Evolutionary conservation across 2,329 filamentous ascomycete genomes (phyloP).

Genomic region (Amesomyces nigricolor): DNA sequence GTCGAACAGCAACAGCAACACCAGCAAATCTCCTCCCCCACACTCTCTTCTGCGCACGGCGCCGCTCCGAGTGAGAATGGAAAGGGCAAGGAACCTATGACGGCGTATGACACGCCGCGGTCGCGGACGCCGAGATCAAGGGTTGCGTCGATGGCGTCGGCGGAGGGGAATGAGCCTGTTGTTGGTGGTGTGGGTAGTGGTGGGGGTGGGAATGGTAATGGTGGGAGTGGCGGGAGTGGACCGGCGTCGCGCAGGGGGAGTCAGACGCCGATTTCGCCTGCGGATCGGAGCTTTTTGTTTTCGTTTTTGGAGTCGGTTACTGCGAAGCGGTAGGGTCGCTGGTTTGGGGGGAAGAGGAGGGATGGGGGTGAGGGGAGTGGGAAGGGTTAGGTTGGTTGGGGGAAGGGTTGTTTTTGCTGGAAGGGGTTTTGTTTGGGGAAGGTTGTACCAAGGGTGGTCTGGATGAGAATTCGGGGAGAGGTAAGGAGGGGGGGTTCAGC

Average conservation of each 20-base stretch:
- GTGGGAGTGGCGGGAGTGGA: slow-evolving; percentile 19
- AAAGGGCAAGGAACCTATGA: slow-evolving; percentile 25
- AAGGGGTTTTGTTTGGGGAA: no score
- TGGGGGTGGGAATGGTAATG: slow-evolving; percentile 27
- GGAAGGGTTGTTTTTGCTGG: no score
- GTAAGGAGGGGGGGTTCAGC: no score
- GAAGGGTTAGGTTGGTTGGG: no score
- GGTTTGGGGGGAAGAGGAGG: neutral
- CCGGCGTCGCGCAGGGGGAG: slow-evolving; percentile 41
- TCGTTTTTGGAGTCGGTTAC: slow-evolving; percentile 57
- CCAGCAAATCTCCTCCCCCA: slow-evolving; percentile 26
- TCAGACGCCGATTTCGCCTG: slow-evolving; percentile 56
- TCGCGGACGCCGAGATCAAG: slow-evolving; percentile 31
- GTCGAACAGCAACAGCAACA: slow-evolving; percentile 24
- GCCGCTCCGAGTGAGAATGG: slow-evolving; percentile 17
- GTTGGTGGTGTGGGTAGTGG: slow-evolving; percentile 17
- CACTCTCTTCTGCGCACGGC: slow-evolving; percentile 2
- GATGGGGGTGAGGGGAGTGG: no score
- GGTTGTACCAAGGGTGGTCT: no score
- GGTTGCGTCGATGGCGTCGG: slow-evolving; percentile 41
- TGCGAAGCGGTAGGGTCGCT: slow-evolving; percentile 7
- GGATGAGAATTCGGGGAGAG: no score
- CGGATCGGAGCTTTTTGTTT: slow-evolving; percentile 70
- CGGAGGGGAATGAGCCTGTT: slow-evolving; percentile 30
- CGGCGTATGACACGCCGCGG: slow-evolving; percentile 7